Evolutionary conservation across 164 flowering plant genomes (phyloP), one percentile per base, ranked within the genome.

Genomic region (Protea cynaroides): DNA sequence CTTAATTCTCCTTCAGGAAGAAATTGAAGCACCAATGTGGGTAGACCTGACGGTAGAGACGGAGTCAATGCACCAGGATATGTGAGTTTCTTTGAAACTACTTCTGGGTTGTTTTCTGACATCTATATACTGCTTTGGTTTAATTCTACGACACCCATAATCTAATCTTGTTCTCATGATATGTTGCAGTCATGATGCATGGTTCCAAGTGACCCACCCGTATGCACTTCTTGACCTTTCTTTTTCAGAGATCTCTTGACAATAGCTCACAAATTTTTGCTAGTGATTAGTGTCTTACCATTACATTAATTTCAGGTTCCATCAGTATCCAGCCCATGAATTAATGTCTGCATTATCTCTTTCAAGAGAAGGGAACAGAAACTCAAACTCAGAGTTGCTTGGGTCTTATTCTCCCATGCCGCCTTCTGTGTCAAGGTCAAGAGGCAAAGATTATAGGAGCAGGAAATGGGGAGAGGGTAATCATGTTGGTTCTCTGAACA

Each of bases 1-100:
- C 49, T 70, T 66, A 40, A 46, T 68, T 70, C 56, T 63, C 47
- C 13, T 59, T 11, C 74, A 89, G 96, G 92, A 85, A 59, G 90
- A 89, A 71, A 76, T 89, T 63, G 96, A 89, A 69, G 96, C 90
- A 11, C 92, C 92, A 0, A 84, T 86, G 89, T 86, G 92, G 90
- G 84, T 71, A 4, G 96, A 89, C 77, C 87, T 86, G 25, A 59
- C 63, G 1, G 2, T 73, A 59, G 89, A 85, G 65, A 76, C 82
- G 19, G 65, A 72, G 25, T 61, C 60, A 49, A 52, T 66, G 64
- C 37, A 60, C 21, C 76, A 77, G 64, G 80, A 82, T 61, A 63
- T 53, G 96, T 86, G 70, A 80, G 90, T 49, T 49, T 18, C 52
- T 15, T 4, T 15, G 43, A 61, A 25, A 22, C 58, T 15, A 19